phyloP scores from a whole-genome alignment of 371 early-diverging fungal genomes.

The Lichtheimia ramosa region DNA sequence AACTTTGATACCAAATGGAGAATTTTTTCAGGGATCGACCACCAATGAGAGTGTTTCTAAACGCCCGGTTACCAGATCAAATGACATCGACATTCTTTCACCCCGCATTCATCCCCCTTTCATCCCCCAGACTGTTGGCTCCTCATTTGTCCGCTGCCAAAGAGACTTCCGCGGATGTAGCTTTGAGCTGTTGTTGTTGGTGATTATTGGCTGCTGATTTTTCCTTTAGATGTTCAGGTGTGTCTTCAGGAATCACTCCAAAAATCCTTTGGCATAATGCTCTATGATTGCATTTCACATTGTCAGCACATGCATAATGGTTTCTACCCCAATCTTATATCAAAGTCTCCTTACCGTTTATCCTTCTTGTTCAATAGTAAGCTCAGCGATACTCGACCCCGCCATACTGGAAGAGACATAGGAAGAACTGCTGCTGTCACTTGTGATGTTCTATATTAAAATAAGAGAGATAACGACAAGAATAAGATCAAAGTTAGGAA shows the following conservation, averaged over 20 bases:
- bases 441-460: no score
- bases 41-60: constrained; percentile 1
- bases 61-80: no score
- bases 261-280: constrained; percentile 49
- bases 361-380: constrained; percentile 77
- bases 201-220: constrained; percentile 14
- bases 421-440: constrained; percentile 20
- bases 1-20: constrained; percentile 22
- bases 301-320: neutral
- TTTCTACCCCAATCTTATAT: neutral
- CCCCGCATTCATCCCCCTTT: constrained; percentile 1
- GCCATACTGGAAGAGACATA: constrained; percentile 73
- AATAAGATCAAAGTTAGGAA: constrained; percentile 5
- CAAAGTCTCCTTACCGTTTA: constrained; percentile 34
- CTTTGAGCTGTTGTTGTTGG: constrained; percentile 1
- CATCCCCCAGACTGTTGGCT: neutral
- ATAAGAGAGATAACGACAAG: constrained; percentile 7
- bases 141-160: neutral
- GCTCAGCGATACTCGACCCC: constrained; percentile 69
- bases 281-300: constrained; percentile 8
- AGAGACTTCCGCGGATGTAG: neutral
- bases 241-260: constrained; percentile 38
- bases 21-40: constrained; percentile 15
- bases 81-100: no score
- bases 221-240: constrained; percentile 41